Conservation (phyloP, 2,329 filamentous ascomycete species). For the Dactylellina sp. region DNA sequence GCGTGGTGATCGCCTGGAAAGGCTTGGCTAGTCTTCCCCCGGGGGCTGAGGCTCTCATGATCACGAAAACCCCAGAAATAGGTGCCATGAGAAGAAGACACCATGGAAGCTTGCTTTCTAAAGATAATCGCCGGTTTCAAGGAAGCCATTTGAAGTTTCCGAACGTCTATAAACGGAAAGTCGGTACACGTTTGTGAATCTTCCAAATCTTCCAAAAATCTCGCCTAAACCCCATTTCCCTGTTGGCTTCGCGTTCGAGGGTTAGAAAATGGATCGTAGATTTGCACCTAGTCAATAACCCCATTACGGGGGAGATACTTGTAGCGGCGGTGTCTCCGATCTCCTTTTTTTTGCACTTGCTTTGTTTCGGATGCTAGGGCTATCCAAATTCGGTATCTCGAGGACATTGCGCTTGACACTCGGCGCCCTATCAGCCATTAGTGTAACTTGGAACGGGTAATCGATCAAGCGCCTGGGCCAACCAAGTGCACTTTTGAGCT, state of each 20-base stretch:
- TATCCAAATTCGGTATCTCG: constrained; percentile 3
- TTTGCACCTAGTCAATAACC: neutral
- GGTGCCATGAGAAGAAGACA: constrained; percentile 14
- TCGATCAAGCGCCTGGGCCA: constrained; percentile 34
- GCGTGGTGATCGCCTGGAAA: constrained; percentile 27
- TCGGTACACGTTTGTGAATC: constrained; percentile 30
- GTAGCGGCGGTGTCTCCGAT: constrained; percentile 22
- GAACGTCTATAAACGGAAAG: constrained; percentile 51
- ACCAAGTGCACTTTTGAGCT: constrained; percentile 28
- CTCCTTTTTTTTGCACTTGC: constrained; percentile 1
- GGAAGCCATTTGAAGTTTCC: constrained; percentile 39
- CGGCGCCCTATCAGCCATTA: constrained; percentile 1
- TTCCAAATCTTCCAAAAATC: constrained; percentile 45
- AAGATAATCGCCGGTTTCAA: constrained; percentile 37
- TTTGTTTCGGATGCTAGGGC: constrained; percentile 21
- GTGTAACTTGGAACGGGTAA: constrained; percentile 8
- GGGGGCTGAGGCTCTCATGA: constrained; percentile 55
- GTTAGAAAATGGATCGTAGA: neutral
- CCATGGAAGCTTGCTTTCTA: constrained; percentile 19
- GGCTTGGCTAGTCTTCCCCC: constrained; percentile 39
- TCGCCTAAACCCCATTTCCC: constrained; percentile 50
- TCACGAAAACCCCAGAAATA: constrained; percentile 51
- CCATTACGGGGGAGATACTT: constrained; percentile 29
- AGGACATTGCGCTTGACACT: constrained; percentile 24
- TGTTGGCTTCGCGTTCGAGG: constrained; percentile 6